Percentiles rank a stretch among this genome's conserved stretches.
These are phyloP conservation scores for Candida tallmaniae DNA, from an alignment of 805 yeast genomes.

Conservation along the genomic window DNA sequence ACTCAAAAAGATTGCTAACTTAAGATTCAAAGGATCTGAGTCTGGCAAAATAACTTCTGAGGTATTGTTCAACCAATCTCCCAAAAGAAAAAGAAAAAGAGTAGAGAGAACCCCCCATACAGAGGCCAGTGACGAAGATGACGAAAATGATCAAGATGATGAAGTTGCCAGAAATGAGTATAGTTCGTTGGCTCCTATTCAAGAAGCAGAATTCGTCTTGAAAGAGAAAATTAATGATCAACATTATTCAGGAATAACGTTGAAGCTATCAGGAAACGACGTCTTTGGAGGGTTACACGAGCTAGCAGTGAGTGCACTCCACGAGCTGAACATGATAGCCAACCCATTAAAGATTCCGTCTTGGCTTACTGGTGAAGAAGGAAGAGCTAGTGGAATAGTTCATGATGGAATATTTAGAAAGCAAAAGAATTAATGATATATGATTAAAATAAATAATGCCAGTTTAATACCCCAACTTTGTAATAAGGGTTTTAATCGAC, in stretches of 20 bases:
- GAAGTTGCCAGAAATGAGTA: slow-evolving; percentile 27
- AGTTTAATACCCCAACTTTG: slow-evolving; percentile 23
- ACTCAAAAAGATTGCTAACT: slow-evolving; percentile 42
- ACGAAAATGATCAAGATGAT: slow-evolving; percentile 13
- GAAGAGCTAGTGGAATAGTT: slow-evolving; percentile 43
- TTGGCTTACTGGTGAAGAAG: slow-evolving; percentile 79
- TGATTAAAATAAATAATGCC: too few species aligned
- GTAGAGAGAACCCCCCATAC: slow-evolving; percentile 8
- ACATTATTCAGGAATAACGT: slow-evolving; percentile 19
- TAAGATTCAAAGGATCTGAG: slow-evolving; percentile 58
- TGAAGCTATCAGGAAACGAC: slow-evolving; percentile 59
- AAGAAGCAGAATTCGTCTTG: slow-evolving; percentile 43
- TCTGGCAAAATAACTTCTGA: slow-evolving; percentile 32
- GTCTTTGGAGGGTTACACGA: slow-evolving; percentile 78
- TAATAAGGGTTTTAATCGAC: slow-evolving; percentile 17
- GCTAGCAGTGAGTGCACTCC: slow-evolving; percentile 37
- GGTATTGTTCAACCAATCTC: slow-evolving; percentile 33
- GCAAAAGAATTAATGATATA: not conserved
- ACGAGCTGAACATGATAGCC: slow-evolving; percentile 32
- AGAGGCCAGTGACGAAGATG: slow-evolving; percentile 6
- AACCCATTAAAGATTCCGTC: slow-evolving; percentile 60
- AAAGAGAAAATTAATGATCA: slow-evolving; percentile 23
- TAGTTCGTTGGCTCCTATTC: slow-evolving; percentile 56
- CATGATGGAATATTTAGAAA: slow-evolving; percentile 14
- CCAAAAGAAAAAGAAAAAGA: slow-evolving; percentile 10